Percentiles rank a stretch among this genome's conserved stretches.
Conservation (phyloP, 257 asterid species). For the Anisodus acutangulus region DNA sequence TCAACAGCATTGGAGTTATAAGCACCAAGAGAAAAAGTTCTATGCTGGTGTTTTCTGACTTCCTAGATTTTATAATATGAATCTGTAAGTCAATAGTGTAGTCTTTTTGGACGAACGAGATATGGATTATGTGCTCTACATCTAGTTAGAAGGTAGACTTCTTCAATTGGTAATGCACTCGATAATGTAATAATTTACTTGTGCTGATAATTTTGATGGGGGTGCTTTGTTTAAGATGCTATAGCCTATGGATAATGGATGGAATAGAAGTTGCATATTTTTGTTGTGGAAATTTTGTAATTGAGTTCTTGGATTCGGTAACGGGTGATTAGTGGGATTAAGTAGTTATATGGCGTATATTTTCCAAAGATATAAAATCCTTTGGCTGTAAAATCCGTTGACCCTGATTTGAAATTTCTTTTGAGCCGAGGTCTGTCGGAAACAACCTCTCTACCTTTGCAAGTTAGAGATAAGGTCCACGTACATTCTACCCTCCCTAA, state of each 20-base stretch:
- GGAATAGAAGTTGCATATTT: background rate
- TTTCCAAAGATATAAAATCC: background rate
- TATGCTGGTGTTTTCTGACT: background rate
- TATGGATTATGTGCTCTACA: background rate
- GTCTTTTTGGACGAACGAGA: background rate
- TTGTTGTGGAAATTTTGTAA: background rate
- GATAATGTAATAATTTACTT: background rate
- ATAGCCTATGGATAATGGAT: too few relatives aligned
- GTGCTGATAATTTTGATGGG: background rate
- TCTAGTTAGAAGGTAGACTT: background rate
- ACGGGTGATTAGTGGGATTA: too few relatives aligned
- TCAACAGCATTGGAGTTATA: slow-evolving; percentile 60
- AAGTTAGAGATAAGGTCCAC: too few relatives aligned
- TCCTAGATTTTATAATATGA: background rate
- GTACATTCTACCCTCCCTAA: too few relatives aligned
- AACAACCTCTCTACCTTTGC: too few relatives aligned
- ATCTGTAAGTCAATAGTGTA: background rate
- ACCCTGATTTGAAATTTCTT: background rate
- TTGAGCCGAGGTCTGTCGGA: too few relatives aligned
- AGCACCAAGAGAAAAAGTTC: background rate
- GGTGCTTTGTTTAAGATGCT: background rate
- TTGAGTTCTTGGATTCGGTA: background rate
- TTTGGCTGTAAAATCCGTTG: background rate
- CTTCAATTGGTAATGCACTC: background rate
- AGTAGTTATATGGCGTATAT: too few relatives aligned